These are phyloP conservation scores for Rhodotorula sp. DNA, from an alignment of 1,284 basidiomycete species.

Conservation along the genomic window DNA sequence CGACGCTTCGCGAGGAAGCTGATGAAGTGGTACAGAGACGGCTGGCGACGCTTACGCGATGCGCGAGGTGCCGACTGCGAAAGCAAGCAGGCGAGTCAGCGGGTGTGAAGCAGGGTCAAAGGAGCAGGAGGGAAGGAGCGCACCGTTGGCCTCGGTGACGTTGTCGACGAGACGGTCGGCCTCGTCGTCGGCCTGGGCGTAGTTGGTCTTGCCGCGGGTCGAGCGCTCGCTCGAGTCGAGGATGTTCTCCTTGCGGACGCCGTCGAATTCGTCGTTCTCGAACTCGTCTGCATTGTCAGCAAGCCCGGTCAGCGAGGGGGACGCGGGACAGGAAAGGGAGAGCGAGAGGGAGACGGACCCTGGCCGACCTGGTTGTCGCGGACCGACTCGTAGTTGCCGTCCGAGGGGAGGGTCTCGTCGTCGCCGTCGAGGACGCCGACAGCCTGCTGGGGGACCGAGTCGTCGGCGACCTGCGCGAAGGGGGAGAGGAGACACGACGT, in stretches of 20 bases:
- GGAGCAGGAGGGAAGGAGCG: background rate
- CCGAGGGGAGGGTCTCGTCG: background rate
- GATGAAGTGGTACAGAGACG: no score
- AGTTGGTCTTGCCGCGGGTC: constrained; percentile 8
- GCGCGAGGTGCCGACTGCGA: constrained; percentile 1
- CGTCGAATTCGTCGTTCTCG: constrained; percentile 32
- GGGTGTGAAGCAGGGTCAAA: rapidly evolving
- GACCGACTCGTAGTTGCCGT: constrained; percentile 7
- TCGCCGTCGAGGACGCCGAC: constrained; percentile 13
- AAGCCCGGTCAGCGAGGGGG: background rate
- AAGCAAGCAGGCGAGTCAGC: no score
- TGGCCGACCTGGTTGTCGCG: constrained; percentile 13
- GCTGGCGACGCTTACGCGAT: background rate
- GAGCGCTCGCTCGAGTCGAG: constrained; percentile 28
- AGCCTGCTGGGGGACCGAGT: background rate
- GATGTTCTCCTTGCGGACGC: constrained; percentile 32
- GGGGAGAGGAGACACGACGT: no score
- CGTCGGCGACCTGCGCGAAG: constrained; percentile 1
- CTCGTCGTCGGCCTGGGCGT: constrained; percentile 17
- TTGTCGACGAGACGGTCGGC: constrained; percentile 26
- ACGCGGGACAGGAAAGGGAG: no score
- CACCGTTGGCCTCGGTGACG: constrained; percentile 21
- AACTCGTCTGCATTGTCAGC: constrained; percentile 10
- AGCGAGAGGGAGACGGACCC: background rate
- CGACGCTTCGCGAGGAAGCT: no score